Conservation (phyloP, 2,329 filamentous ascomycete species). For the Clarireedia paspali region DNA sequence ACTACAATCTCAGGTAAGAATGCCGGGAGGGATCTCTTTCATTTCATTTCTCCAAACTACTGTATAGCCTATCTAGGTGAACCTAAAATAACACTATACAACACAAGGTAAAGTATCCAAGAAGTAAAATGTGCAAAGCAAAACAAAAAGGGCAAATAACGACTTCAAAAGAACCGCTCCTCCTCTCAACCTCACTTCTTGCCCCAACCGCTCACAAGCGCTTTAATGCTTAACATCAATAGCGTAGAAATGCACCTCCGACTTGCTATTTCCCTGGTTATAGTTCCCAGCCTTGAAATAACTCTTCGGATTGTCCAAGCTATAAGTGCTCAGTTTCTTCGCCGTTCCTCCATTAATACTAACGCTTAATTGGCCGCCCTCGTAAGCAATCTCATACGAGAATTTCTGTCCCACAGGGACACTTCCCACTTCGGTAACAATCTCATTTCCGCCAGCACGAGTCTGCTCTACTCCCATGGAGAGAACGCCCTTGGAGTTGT, state of each 20-base stretch:
- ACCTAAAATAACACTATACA: neutral
- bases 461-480: constrained; percentile 34
- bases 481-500: constrained; percentile 29
- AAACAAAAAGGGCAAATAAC: neutral
- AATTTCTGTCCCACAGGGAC: constrained; percentile 30
- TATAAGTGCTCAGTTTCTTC: constrained; percentile 25
- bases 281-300: constrained; percentile 36
- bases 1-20: neutral
- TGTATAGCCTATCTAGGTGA: neutral
- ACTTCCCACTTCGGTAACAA: constrained; percentile 28
- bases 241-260: constrained; percentile 13
- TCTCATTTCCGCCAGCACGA: constrained; percentile 26
- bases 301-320: constrained; percentile 27
- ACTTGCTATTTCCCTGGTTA: constrained; percentile 25
- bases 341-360: constrained; percentile 26
- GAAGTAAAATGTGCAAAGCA: neutral
- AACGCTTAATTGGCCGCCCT: constrained; percentile 28
- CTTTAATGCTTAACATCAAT: constrained; percentile 4
- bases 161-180: too few species aligned
- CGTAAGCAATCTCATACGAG: constrained; percentile 33
- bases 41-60: neutral
- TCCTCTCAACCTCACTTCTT: too few species aligned
- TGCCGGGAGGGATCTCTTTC: neutral
- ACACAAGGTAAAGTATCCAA: neutral
- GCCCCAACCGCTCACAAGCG: too few species aligned